Base-by-base conservation (phyloP, 2,329 filamentous ascomycete genomes). In the Aspergillus sojae region DNA sequence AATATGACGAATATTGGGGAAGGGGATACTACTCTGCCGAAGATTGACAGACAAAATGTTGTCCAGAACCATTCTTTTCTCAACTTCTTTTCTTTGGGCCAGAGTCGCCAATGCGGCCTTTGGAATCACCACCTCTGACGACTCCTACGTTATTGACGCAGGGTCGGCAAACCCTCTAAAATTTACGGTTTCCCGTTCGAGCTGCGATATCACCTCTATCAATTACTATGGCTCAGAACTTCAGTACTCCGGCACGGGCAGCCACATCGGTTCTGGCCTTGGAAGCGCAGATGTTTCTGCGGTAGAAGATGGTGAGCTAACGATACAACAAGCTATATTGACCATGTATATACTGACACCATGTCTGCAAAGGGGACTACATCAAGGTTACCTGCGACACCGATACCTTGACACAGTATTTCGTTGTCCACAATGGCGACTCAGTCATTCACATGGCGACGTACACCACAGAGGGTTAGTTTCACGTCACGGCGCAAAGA, bases 191-290 rank as follows among this genome's bases (percentile, higher is more conserved):
- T 82, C 78, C 67, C 78, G 81, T 54, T 79, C 78, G 19, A 88
- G 78, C 72, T 89, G 88, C 67, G 88, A 89, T 68, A 87, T 90
- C 73, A 88, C 83, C 16, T 89, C 87, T 0, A 85, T 90, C 73
- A 82, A 83, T 60, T 89, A 83, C 71, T 83, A 85, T 28, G 84
- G 85, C 63, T 80, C 81, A 50, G 85, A 90, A 71, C 81, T 88
- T 9, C 88, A 90, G 74, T 85, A 86, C 67, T 65, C 76, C 7
- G 74, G 75, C 54, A 81, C 81, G 53, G 81, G 80, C 28, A 84
- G 83, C n/a, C 87, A 89, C 61, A 85, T 89, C 62, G 79, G 79
- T 30, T 88, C 86, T 19, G 86, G 86, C 11, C 80, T 89, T 1
- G 86, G 86, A n/a, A 80, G 82, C 3, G 84, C 85, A 9, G 85